phyloP scores from a whole-genome alignment of 495 filamentous ascomycete species.

The Penicillium dipodomyicola region DNA sequence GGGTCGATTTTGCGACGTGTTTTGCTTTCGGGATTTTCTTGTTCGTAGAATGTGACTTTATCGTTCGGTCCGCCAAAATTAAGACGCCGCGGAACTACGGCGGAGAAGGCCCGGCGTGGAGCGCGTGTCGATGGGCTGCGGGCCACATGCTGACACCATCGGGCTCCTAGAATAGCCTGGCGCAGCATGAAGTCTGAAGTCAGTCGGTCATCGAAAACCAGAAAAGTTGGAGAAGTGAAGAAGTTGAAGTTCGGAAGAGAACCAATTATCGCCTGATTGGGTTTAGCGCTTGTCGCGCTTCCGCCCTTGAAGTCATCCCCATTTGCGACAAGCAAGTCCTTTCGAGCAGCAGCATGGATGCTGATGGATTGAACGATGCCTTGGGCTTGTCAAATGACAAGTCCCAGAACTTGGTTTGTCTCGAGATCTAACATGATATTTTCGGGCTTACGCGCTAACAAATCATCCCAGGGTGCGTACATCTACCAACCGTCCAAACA shows the following conservation, averaged over 20 bases:
- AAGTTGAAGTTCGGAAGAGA: slow-evolving; percentile 25
- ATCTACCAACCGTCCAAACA: slow-evolving; percentile 58
- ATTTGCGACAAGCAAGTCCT: slow-evolving; percentile 24
- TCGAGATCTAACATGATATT: not conserved
- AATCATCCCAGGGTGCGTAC: slow-evolving; percentile 58
- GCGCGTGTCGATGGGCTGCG: slow-evolving; percentile 30
- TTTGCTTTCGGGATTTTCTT: slow-evolving; percentile 35
- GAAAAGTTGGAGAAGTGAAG: slow-evolving; percentile 8
- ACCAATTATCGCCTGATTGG: slow-evolving; percentile 31
- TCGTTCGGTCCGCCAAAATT: slow-evolving; percentile 43
- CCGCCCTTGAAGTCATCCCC: slow-evolving; percentile 23
- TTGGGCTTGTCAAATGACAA: slow-evolving; percentile 29
- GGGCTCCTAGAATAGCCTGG: slow-evolving; percentile 46
- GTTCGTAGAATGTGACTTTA: slow-evolving; percentile 47
- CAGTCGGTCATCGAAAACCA: slow-evolving; percentile 33
- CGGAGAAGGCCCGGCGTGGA: slow-evolving; percentile 35
- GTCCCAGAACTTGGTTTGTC: slow-evolving; percentile 51
- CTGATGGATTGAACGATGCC: slow-evolving; percentile 30
- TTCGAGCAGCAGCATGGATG: slow-evolving; percentile 27
- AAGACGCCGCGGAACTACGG: slow-evolving; percentile 34
- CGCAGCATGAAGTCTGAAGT: slow-evolving; percentile 45
- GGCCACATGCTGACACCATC: slow-evolving; percentile 45
- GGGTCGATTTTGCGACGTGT: slow-evolving; percentile 43
- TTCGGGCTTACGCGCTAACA: slow-evolving; percentile 15
- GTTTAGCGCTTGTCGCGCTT: slow-evolving; percentile 35